Conservation (phyloP, 441 rosid species). For the Erodium chrysanthum region DNA sequence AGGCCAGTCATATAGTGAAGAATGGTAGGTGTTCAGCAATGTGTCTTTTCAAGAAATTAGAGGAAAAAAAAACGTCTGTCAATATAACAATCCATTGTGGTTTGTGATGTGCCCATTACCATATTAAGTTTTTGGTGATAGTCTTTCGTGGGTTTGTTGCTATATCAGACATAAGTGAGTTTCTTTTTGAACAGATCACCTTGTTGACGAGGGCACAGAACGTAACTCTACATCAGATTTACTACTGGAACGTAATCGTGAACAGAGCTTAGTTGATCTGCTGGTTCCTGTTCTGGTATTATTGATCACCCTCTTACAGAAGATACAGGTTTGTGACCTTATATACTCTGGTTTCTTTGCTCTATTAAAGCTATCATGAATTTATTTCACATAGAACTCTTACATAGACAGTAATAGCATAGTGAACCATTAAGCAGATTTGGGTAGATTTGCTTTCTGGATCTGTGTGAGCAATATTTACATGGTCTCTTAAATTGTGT, state of each 20-base stretch:
- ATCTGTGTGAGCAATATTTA: too few species aligned
- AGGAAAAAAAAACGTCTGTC: background rate
- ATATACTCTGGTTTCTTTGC: background rate
- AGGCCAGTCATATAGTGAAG: background rate
- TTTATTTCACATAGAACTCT: background rate
- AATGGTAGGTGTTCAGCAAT: background rate
- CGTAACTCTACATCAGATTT: conserved; percentile 93
- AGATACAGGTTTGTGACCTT: conserved; percentile 50
- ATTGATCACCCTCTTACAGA: conserved; percentile 65
- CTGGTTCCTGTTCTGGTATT: conserved; percentile 70
- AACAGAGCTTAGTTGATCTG: conserved; percentile 85
- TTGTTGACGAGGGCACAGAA: conserved; percentile 92
- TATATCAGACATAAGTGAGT: conserved; percentile 14
- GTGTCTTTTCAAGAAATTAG: background rate
- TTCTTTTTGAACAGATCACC: conserved; percentile 61
- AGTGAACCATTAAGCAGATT: background rate
- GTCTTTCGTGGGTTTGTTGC: background rate
- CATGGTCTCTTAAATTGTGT: too few species aligned
- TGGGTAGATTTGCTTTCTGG: background rate
- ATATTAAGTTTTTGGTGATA: background rate
- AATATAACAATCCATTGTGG: background rate
- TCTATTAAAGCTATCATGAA: background rate
- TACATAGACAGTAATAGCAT: background rate
- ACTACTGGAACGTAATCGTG: conserved; percentile 85
- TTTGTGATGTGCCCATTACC: background rate